Percentiles rank a stretch among this genome's conserved stretches.
Conservation (phyloP, 805 yeast genomes). For the Candida bentonensis region DNA sequence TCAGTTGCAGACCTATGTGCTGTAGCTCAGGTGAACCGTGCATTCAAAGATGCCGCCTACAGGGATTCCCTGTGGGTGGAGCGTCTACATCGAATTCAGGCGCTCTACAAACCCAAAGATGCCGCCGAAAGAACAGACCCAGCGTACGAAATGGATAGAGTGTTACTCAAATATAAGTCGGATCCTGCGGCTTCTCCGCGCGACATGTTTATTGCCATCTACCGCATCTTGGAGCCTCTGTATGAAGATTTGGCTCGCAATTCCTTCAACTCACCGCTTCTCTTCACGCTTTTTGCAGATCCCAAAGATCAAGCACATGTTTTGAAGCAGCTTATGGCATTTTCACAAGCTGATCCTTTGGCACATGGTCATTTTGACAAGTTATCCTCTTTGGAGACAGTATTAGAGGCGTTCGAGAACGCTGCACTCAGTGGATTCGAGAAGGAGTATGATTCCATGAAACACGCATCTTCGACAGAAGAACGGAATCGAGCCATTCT, state of each 20-base stretch:
- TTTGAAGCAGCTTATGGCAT: conserved; percentile 27
- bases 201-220: conserved; percentile 15
- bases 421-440: conserved; percentile 61
- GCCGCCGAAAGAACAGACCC: background rate
- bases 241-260: conserved; percentile 28
- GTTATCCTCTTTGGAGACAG: conserved; percentile 30
- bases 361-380: conserved; percentile 23
- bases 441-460: conserved; percentile 30
- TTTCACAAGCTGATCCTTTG: conserved; percentile 24
- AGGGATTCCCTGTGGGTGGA: conserved; percentile 18
- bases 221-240: conserved; percentile 27
- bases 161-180: conserved; percentile 4
- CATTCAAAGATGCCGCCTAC: conserved; percentile 26
- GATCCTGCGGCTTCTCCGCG: conserved; percentile 7
- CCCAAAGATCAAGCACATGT: conserved; percentile 40
- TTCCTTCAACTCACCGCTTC: conserved; percentile 24
- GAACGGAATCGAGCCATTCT: background rate
- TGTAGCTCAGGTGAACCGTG: conserved; percentile 27
- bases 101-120: conserved; percentile 4
- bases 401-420: conserved; percentile 55
- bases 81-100: conserved; percentile 3
- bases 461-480: conserved; percentile 2
- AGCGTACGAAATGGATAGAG: background rate
- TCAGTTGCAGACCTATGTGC: conserved; percentile 22
- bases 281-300: conserved; percentile 32